Evolutionary conservation across 75 land plant genomes (phyloP), one percentile per base, ranked within the genome.

Genomic region (Picea sitchensis): DNA sequence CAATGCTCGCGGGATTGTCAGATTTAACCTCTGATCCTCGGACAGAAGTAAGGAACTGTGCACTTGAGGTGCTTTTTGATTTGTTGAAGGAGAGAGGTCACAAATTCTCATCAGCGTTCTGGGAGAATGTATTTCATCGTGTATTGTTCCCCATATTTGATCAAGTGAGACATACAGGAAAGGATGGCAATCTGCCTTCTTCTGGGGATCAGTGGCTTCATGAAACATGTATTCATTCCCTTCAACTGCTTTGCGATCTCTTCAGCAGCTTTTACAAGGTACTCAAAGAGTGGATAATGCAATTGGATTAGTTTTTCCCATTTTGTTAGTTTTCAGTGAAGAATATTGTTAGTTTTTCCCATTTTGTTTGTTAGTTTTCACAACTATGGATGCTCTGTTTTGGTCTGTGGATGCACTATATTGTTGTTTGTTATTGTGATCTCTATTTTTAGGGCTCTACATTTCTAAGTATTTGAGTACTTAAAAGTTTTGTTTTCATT

Each of bases 121-220:
- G 99, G 99, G 98, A 96, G 57, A 96, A 87, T 83, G 92, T 94
- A 69, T 96, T 96, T 58, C 92, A 94, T 73, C 93, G 95, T 71
- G 98, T 92, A 38, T 80, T 96, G 65, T 96, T 94, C 82, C 99
- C 99, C 18, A 94, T 96, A 31, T 96, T 96, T 91, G 98, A 96
- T 83, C 89, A 94, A 76, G 93, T 94, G 60, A 83, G 95, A 57
- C 87, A 90, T 85, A 88, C 87, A 61, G 95, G 91, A 65, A 90
- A 83, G 78, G 92, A 90, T 47, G 86, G 83, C 23, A 76, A 81
- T 67, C 73, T 79, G 64, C 81, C 88, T 30, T 81, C 83, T 57
- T 83, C 91, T 30, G 89, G 79, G 18, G 93, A 95, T 75, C 91
- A 91, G 14, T 94, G 91, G 93, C 88, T 94, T 67, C 92, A 87